A percentile compares a stretch with the other conserved stretches of the same genome.
These are phyloP conservation scores for Afroboletus lepidellus DNA, from an alignment of 1,284 basidiomycete species.

Conservation along the genomic window DNA sequence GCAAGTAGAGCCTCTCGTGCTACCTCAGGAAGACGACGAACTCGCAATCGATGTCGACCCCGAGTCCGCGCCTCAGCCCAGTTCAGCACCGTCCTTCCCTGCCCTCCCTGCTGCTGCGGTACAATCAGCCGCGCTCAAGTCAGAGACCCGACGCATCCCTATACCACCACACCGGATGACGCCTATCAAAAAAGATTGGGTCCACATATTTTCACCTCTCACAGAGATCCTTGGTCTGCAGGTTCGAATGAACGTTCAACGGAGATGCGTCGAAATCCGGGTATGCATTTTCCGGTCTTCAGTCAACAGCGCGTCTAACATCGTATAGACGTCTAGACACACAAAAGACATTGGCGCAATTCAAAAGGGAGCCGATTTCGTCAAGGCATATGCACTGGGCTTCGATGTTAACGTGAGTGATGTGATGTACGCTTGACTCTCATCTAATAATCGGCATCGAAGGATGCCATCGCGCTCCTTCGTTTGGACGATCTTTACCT, in stretches of 20 bases:
- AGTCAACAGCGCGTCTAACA: conserved; percentile 3
- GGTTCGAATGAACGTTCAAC: conserved; percentile 93
- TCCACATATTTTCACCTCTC: conserved; percentile 94
- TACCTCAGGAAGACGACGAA: conserved; percentile 56
- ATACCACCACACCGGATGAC: conserved; percentile 98
- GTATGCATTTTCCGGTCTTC: conserved; percentile 46
- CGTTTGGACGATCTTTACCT: conserved; percentile 96
- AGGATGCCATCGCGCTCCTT: conserved; percentile 95
- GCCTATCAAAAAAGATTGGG: conserved; percentile 96
- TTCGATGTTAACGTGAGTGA: conserved; percentile 85
- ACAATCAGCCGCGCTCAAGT: conserved; percentile 57
- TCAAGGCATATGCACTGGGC: conserved; percentile 92
- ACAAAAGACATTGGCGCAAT: conserved; percentile 90
- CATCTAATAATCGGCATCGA: conserved; percentile 5
- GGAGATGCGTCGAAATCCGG: conserved; percentile 88
- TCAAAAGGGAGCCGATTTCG: conserved; percentile 98
- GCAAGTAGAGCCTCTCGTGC: conserved; percentile 23
- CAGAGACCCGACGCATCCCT: conserved; percentile 80
- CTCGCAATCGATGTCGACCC: conserved; percentile 61
- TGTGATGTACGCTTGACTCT: neutral
- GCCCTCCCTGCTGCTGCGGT: conserved; percentile 58
- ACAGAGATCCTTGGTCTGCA: conserved; percentile 94
- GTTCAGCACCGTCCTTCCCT: conserved; percentile 61
- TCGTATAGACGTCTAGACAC: conserved; percentile 83
- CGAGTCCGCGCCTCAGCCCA: conserved; percentile 38